Evolutionary conservation across 768 basidiomycete genomes (phyloP), one percentile per base, ranked within the genome.

Genomic region (Punctularia strigosozonata): DNA sequence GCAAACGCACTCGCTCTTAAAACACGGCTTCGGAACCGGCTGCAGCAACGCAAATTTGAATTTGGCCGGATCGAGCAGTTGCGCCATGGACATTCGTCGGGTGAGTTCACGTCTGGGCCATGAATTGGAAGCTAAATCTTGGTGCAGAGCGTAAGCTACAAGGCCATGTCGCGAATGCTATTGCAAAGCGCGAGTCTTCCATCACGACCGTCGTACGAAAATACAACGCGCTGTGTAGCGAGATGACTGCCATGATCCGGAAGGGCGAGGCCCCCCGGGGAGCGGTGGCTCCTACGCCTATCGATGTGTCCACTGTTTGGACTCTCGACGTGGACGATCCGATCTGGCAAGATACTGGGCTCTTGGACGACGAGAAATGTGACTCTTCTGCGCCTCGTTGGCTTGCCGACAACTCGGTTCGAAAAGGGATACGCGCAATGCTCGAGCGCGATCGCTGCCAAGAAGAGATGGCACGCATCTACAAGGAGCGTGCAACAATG

Each of bases 321-420:
- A 38, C 40, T 1, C 46, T 64, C 0, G 60, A 63, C 48, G 57
- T 64, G 20, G 60, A 62, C 49, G 58, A 60, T 43, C 43, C 46
- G 13, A 60, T 63, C n/a, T 64, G 62, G 59, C 50, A 59, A 36
- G 55, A 61, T 38, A 15, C 50, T 31, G 57, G 57, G 1, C 45
- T 63, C 15, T 47, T 44, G 25, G 51, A 57, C 18, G 46, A 54
- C 26, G 4, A 17, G 8, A 40, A 35, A 19, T 35, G 25, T 1
- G 25, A 15, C 8, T 8, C 8, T 8, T 28, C 3, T 2, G 39
- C 39, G 2, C 51, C 53, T 21, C 38, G 15, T 5, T 52, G 51
- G 52, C 31, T 52, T 4, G 25, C 30, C 4, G 42, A 54, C 43
- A 46, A 54, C 19, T 32, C 31, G 3, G 42, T 54, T 5, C 8